phyloP scores from a whole-genome alignment of 495 filamentous ascomycete genomes.

The Tuber borchii region DNA sequence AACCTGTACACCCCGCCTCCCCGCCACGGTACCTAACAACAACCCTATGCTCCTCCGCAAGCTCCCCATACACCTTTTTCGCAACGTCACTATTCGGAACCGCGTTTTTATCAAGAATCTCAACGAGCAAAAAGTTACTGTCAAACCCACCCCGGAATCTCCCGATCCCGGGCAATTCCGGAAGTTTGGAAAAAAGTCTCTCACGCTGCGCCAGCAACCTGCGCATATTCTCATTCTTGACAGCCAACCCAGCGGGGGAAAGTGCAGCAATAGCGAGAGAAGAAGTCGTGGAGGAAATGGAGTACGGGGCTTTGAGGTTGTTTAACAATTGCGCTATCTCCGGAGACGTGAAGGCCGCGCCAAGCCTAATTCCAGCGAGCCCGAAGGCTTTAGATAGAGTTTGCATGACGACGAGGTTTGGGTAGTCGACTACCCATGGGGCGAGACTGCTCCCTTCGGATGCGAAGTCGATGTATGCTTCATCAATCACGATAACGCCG shows the following conservation, averaged over 20 bases:
- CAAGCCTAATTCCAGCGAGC: slow-evolving; percentile 80
- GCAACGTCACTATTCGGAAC: slow-evolving; percentile 72
- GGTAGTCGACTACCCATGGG: slow-evolving; percentile 87
- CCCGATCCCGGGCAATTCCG: slow-evolving; percentile 69
- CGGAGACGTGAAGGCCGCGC: slow-evolving; percentile 56
- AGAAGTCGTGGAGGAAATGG: slow-evolving; percentile 77
- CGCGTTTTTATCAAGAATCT: slow-evolving; percentile 68
- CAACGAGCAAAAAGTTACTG: slow-evolving; percentile 85
- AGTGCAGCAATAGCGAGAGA: slow-evolving; percentile 72
- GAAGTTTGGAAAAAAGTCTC: slow-evolving; percentile 64
- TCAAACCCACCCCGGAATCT: slow-evolving; percentile 69
- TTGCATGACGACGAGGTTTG: slow-evolving; percentile 98
- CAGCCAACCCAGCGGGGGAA: slow-evolving; percentile 53
- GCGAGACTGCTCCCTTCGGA: slow-evolving; percentile 71
- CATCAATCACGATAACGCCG: slow-evolving; percentile 85
- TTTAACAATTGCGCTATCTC: slow-evolving; percentile 68
- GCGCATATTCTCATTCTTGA: slow-evolving; percentile 62
- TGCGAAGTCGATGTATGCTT: slow-evolving; percentile 95
- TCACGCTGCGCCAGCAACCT: slow-evolving; percentile 70
- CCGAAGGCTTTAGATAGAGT: slow-evolving; percentile 95
- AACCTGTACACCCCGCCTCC: slow-evolving; percentile 81
- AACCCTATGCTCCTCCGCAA: slow-evolving; percentile 83
- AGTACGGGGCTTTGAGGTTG: slow-evolving; percentile 90
- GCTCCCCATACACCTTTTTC: slow-evolving; percentile 66
- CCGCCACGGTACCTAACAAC: slow-evolving; percentile 91